Evolutionary conservation across 2,329 filamentous ascomycete species (phyloP).

Genomic region (Eutypella sp.): DNA sequence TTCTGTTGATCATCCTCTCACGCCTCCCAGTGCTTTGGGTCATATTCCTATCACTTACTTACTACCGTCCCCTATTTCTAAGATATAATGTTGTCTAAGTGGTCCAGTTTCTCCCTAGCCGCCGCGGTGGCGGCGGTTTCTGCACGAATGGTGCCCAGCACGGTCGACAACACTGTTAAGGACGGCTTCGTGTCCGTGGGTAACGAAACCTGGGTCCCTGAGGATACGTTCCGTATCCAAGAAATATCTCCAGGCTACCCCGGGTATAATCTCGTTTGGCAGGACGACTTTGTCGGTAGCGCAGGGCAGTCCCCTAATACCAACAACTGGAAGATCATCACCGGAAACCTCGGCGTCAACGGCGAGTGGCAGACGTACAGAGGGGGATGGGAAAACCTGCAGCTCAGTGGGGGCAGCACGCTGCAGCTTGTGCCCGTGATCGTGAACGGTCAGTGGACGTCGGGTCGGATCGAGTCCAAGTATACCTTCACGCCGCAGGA

Average conservation of each 20-base stretch:
- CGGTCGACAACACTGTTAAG: not conserved
- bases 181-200: not conserved
- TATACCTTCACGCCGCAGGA: slow-evolving; percentile 39
- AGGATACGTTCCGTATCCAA: not conserved
- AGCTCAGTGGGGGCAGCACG: slow-evolving; percentile 46
- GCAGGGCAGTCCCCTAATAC: slow-evolving; percentile 32
- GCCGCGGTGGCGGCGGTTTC: not conserved
- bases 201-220: not conserved
- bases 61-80: not conserved
- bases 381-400: slow-evolving; percentile 38
- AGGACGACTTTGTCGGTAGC: slow-evolving; percentile 39
- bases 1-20: no score
- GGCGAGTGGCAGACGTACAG: slow-evolving; percentile 45
- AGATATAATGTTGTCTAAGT: not conserved
- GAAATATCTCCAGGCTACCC: slow-evolving; percentile 28
- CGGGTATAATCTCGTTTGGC: slow-evolving; percentile 40
- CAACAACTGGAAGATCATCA: slow-evolving; percentile 42
- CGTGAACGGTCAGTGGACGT: slow-evolving; percentile 39
- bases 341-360: slow-evolving; percentile 38
- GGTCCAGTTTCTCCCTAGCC: not conserved
- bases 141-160: not conserved
- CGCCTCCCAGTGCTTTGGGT: no score
- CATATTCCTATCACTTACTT: not conserved
- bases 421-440: slow-evolving; percentile 46
- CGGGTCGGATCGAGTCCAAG: slow-evolving; percentile 43